Base-by-base conservation (phyloP, 768 basidiomycete genomes). In the Hysterangium stoloniferum region DNA sequence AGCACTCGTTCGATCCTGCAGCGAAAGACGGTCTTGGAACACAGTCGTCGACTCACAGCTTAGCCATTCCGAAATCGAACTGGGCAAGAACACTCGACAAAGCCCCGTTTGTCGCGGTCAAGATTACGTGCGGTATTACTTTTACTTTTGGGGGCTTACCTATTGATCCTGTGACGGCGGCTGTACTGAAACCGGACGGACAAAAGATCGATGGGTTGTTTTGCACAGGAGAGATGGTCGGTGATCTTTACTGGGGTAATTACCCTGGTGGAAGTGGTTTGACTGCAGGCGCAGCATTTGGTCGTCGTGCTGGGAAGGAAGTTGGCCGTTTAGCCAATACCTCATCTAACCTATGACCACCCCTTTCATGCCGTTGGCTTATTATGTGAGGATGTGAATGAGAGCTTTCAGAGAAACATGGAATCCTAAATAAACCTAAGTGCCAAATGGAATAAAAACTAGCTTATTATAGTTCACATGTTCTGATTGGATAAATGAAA, bases 91-190 rank as follows among this genome's bases (percentile, higher is more conserved):
- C 75, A 4, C 63, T 85, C 22, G 72, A 77, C 32, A 55, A 71
- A 35, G 61, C 67, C 11, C 80, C 80, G 0, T 80, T 81, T 56
- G 65, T 83, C 60, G 82, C 82, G 2, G 78, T 85, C 28, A 82
- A 79, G 57, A 78, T 85, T 6, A 68, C 76, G 0, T 84, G 82
- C 64, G 84, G 82, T 5, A 75, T 83, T 48, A 84, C 83, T 1
- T 86, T 84, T 65, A 85, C 81, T 1, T 85, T 84, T 65, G 82
- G 83, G 0, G 83, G 83, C 1, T 61, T 85, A 2, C 76, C 72
- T 0, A 76, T 85, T 54, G 74, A 83, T 56, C 72, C 79, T 0
- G 58, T 66, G 13, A 79, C 76, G 0, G 72, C 76, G 8, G 72
- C 62, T 1, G 80, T 84, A 5, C 42, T 82, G 1, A 71, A 70